Base-by-base conservation (phyloP, 306 rosid species). In the Rosa persica region DNA sequence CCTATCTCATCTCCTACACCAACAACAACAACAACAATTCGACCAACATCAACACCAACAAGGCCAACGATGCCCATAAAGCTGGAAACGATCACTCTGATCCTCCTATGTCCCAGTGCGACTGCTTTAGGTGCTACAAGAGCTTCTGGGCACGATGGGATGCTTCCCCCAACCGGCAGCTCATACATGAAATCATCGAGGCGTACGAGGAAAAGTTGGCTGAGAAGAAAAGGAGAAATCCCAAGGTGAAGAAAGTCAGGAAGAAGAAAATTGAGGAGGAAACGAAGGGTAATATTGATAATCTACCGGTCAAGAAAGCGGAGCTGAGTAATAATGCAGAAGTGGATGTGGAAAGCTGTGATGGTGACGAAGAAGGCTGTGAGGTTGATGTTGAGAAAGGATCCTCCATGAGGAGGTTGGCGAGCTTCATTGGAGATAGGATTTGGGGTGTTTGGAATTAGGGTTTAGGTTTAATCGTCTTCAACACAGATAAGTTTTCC, bases 61-160 rank as follows among this genome's bases (percentile, higher is more conserved):
- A 61, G 72, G 55, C 70, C 17, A 61, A 6, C 7, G 20, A 27
- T 5, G 16, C 67, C 8, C 70, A 66, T 38, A 20, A 25, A 65
- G 27, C 65, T 2, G 76, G 23, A 36, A 51, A 49, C 3, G 76
- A 72, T 11, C 68, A 62, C 19, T 70, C 72, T 44, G 74, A 83
- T 48, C 51, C 39, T 40, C 79, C 81, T 0, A 62, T 42, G 34
- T 66, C 76, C 65, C 48, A 79, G 36, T 84, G 87, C 38, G 78
- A 72, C 40, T 84, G 87, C 71, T 84, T 84, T 36, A 42, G 81
- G 54, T 84, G 87, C 67, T 84, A 84, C 44, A 76, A 43, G 69
- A 72, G 79, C 38, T 80, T 84, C 16, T 84, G 87, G 87, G 87
- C 87, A 20, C 75, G 84, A 8, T 84, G 87, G 87, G 83, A 84